Evolutionary conservation across 352 stramenopile species (phyloP), one percentile per base, ranked within the genome.

Genomic region (Phytopythium mirpurense): DNA sequence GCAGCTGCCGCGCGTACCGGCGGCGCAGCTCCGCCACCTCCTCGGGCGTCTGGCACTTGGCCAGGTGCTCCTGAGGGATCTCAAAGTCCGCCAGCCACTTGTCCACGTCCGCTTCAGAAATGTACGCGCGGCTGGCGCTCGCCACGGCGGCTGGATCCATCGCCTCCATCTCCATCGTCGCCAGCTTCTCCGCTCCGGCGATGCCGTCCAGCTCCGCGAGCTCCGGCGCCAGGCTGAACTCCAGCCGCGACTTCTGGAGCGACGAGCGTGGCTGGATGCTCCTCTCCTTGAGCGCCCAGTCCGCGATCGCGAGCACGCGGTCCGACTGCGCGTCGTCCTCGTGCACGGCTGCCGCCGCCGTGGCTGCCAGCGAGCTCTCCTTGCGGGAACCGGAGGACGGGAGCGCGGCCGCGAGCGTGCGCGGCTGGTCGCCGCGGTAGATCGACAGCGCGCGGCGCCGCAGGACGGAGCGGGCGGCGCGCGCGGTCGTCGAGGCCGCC

Each of bases 1-100:
- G 72, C 41, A 92, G 63, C 59, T 92, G 82, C 18, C 81, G 77
- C 49, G 82, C 82, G 52, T 88, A 90, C 34, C 82, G 71, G 16
- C 77, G 74, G 35, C 79, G 70, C 49, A 92, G 45, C 41, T 88
- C 61, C 48, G 83, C 59, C 16, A 84, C 48, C 56, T 88, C 63
- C 21, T 85, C 62, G 0, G 53, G 43, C 12, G 65, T 81, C 14
- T 58, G 48, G 56, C 78, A 86, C 41, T 72, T 77, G 27, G 66
- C 69, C 40, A 85, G 29, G 14, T 84, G 63, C 19, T 83, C 68
- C 0, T 41, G 50, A 2, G 82, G 78, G 35, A 92, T 73, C 51
- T 72, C 54, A 44, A 80, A 90, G 14, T 74, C 60, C 14, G 64
- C 59, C 11, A 92, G 74, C 77, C 78, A 92, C 47, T 84, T 79